phyloP scores from a whole-genome alignment of 208 protist species.

The Zelonia costaricensis region DNA sequence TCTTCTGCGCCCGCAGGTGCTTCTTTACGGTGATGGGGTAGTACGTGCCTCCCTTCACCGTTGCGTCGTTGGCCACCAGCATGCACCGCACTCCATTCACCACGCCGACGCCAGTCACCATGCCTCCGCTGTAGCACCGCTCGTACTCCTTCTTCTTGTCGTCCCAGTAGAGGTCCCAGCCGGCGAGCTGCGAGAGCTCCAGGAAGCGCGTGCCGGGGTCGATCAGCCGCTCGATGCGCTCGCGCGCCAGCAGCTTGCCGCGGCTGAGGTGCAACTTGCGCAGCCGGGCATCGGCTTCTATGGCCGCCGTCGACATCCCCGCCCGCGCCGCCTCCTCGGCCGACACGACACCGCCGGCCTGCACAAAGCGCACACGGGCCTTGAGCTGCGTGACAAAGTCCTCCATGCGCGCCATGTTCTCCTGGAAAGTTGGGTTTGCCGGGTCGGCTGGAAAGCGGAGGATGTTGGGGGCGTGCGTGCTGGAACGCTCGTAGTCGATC shows the following conservation, averaged over 20 bases:
- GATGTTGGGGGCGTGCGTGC: slow-evolving; percentile 35
- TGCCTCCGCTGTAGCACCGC: slow-evolving; percentile 87
- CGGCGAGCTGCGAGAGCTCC: slow-evolving; percentile 95
- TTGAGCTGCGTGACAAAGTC: slow-evolving; percentile 40
- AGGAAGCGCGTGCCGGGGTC: slow-evolving; percentile 94
- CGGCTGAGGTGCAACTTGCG: slow-evolving; percentile 43
- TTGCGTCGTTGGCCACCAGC: slow-evolving; percentile 97
- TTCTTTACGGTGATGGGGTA: slow-evolving; percentile 98
- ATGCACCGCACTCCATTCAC: slow-evolving; percentile 88
- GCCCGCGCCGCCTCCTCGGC: slow-evolving; percentile 14
- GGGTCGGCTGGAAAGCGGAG: slow-evolving; percentile 50
- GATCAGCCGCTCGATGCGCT: slow-evolving; percentile 92
- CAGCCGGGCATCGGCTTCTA: slow-evolving; percentile 13
- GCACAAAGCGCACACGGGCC: slow-evolving; percentile 35
- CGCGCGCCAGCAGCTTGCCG: slow-evolving; percentile 89
- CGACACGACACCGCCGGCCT: slow-evolving; percentile 26
- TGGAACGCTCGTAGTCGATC: slow-evolving; percentile 44
- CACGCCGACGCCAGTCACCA: slow-evolving; percentile 94
- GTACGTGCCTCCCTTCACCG: slow-evolving; percentile 98
- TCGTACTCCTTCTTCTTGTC: slow-evolving; percentile 54
- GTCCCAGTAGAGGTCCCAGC: slow-evolving; percentile 91
- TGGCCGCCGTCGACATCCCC: slow-evolving; percentile 19
- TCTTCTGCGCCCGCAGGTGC: slow-evolving; percentile 96
- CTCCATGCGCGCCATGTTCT: slow-evolving; percentile 60
- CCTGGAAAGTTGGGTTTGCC: slow-evolving; percentile 35